Evolutionary conservation across 139 green algal genomes (phyloP).

Genomic region (Closterium sp.): DNA sequence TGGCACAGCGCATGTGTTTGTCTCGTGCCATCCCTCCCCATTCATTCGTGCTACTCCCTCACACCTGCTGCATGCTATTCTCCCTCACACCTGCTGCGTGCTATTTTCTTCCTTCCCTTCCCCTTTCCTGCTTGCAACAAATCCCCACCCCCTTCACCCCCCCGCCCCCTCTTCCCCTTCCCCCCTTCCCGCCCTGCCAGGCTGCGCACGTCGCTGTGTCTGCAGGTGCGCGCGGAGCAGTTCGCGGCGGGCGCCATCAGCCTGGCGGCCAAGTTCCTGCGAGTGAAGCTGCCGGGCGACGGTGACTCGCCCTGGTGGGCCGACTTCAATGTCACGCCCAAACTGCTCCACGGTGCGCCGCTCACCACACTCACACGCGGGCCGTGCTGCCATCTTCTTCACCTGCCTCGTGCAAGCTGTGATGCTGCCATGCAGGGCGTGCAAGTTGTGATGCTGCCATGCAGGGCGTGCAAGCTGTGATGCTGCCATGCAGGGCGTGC

Average conservation of each 20-base stretch:
- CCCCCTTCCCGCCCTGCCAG: background rate
- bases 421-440: no score
- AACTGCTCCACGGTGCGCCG: conserved; percentile 23
- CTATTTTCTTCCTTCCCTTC: no score
- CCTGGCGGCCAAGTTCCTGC: conserved; percentile 49
- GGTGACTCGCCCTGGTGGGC: conserved; percentile 11
- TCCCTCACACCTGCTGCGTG: no score
- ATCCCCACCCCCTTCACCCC: background rate
- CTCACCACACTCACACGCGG: background rate
- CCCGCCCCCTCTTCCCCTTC: background rate
- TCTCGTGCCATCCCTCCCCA: no score
- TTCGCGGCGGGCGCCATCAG: conserved; percentile 52
- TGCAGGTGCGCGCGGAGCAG: conserved; percentile 48
- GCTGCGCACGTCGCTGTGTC: conserved; percentile 54
- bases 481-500: no score
- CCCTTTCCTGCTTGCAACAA: background rate
- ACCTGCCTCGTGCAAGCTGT: no score
- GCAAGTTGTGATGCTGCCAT: no score
- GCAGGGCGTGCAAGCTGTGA: no score
- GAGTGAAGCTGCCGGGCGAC: conserved; percentile 24
- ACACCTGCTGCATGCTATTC: no score
- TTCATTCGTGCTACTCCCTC: no score
- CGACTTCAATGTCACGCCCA: conserved; percentile 29
- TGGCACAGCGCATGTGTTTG: no score
- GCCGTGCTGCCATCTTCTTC: background rate